Percentiles rank a stretch among this genome's conserved stretches.
These are phyloP conservation scores for Trichoderma asperellum DNA, from an alignment of 2,329 filamentous ascomycete species.

Conservation along the genomic window DNA sequence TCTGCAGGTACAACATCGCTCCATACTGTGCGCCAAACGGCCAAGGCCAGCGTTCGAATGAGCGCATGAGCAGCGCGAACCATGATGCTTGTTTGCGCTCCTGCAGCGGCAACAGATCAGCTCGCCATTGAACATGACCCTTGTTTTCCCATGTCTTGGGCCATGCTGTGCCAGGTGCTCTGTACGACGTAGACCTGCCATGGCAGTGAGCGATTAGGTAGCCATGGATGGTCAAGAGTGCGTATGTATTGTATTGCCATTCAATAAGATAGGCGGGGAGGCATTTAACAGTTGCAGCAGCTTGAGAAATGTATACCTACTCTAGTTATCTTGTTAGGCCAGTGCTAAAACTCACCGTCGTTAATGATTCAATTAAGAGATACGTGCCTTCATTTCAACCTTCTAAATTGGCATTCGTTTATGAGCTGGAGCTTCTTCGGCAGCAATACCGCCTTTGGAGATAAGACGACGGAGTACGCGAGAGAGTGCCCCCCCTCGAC, in stretches of 20 bases:
- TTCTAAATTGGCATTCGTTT: neutral
- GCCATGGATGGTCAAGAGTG: neutral
- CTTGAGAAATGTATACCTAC: neutral
- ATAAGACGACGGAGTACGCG: conserved; percentile 20
- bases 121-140: conserved; percentile 20
- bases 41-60: conserved; percentile 6
- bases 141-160: neutral
- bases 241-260: neutral
- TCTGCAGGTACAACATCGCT: conserved; percentile 27
- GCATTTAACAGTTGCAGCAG: neutral
- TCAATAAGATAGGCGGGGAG: neutral
- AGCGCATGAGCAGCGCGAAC: neutral
- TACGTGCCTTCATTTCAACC: conserved; percentile 9
- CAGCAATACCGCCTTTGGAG: conserved; percentile 1
- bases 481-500: conserved; percentile 2
- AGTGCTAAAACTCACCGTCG: neutral
- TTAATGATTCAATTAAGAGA: neutral
- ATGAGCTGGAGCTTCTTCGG: conserved; percentile 20
- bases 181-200: conserved; percentile 4
- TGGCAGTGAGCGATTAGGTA: neutral
- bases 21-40: conserved; percentile 26
- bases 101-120: conserved; percentile 22
- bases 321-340: neutral
- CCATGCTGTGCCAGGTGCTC: conserved; percentile 4
- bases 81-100: conserved; percentile 11